Percentiles rank a stretch among this genome's conserved stretches.
Evolutionary conservation across 2,329 filamentous ascomycete genomes (phyloP).

Genomic region (Hirsutella thompsonii): DNA sequence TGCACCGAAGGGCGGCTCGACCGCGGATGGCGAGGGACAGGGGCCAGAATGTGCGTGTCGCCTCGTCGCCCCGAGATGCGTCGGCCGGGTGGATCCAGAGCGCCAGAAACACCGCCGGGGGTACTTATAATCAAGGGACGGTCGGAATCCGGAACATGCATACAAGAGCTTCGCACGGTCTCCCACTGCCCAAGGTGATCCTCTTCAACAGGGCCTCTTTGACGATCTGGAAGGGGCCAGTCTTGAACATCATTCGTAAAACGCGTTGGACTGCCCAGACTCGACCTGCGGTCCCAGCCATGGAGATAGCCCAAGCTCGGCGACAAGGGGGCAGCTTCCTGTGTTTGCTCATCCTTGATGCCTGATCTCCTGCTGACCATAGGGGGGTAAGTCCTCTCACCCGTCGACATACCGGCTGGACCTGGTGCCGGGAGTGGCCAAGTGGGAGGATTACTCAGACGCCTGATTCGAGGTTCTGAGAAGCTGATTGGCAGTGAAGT

Average conservation of each 20-base stretch:
- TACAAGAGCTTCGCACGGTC: background rate
- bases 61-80: constrained; percentile 17
- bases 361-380: no score
- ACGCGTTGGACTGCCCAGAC: no score
- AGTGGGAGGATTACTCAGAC: no score
- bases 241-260: no score
- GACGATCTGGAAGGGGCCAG: background rate
- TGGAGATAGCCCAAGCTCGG: background rate
- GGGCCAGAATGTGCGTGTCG: constrained; percentile 37
- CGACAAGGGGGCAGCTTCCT: background rate
- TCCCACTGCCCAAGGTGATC: background rate
- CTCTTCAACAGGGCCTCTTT: background rate
- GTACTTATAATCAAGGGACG: constrained; percentile 50
- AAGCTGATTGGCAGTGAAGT: no score
- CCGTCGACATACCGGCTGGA: no score
- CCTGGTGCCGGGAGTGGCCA: no score
- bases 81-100: constrained; percentile 31
- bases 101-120: constrained; percentile 39
- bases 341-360: no score
- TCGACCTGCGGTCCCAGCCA: no score
- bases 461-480: no score
- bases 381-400: no score
- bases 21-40: constrained; percentile 37
- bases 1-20: constrained; percentile 16
- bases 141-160: constrained; percentile 22